Conservation (phyloP, 1,284 basidiomycete species). For the Irpex rosettiformis region DNA sequence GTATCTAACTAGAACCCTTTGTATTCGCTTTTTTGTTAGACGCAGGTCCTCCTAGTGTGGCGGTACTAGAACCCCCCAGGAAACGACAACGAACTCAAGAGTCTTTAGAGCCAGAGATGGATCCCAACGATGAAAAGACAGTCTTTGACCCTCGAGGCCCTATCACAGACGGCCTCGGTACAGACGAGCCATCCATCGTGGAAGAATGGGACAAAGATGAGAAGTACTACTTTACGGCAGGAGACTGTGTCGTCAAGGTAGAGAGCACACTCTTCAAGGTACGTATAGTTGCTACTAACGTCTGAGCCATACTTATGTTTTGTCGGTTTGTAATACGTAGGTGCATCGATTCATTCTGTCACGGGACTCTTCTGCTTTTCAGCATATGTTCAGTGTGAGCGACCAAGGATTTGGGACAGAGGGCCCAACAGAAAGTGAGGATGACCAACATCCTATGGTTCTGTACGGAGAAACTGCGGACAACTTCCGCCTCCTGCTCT, state of each 20-base stretch:
- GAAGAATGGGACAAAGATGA: slow-evolving; percentile 11
- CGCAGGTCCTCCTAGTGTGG: not conserved
- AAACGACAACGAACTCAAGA: slow-evolving; percentile 4
- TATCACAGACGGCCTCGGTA: too few species aligned
- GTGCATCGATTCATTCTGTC: slow-evolving; percentile 48
- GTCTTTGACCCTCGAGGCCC: not conserved
- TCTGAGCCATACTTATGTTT: too few species aligned
- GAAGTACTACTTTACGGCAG: slow-evolving; percentile 33
- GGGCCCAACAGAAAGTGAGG: slow-evolving; percentile 34
- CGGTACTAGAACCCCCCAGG: not conserved
- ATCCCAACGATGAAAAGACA: not conserved
- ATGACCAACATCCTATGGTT: slow-evolving; percentile 45
- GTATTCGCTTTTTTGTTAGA: not conserved
- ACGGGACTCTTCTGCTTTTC: slow-evolving; percentile 49
- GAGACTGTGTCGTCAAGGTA: slow-evolving; percentile 45
- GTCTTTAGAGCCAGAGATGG: not conserved
- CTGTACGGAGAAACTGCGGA: slow-evolving; percentile 45
- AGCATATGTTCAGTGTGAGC: slow-evolving; percentile 46
- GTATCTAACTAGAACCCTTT: not conserved
- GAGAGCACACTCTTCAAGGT: slow-evolving; percentile 48
- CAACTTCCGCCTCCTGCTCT: slow-evolving; percentile 44
- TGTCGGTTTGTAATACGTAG: slow-evolving; percentile 23
- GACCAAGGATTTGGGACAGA: slow-evolving; percentile 4
- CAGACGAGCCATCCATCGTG: not conserved
- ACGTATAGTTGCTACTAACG: slow-evolving; percentile 12